A percentile compares a stretch with the other conserved stretches of the same genome.
phyloP scores from a whole-genome alignment of 2,329 filamentous ascomycete genomes.

The Cladophialophora carrionii region DNA sequence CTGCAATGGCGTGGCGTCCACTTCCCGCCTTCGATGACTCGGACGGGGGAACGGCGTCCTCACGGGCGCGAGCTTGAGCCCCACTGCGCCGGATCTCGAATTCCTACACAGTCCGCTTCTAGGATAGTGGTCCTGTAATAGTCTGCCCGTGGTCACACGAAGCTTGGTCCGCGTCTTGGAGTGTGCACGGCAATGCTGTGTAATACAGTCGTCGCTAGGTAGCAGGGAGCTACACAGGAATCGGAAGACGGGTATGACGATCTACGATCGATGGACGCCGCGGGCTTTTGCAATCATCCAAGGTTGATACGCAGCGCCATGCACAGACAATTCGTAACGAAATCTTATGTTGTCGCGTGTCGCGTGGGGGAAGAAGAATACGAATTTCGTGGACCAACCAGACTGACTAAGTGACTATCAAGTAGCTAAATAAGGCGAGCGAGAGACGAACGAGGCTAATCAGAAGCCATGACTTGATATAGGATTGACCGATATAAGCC shows the following conservation, averaged over 20 bases:
- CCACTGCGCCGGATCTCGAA: slow-evolving; percentile 6
- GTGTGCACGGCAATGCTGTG: background rate
- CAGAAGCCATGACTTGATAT: background rate
- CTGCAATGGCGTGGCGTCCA: background rate
- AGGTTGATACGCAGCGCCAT: background rate
- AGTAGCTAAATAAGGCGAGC: background rate
- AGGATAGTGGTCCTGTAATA: background rate
- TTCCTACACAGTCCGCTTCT: background rate
- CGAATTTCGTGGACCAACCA: background rate
- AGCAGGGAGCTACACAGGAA: background rate
- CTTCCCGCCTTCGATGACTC: background rate
- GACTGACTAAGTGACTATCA: background rate
- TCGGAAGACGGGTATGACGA: background rate
- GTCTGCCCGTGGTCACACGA: background rate
- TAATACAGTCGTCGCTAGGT: background rate
- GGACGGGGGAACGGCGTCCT: background rate
- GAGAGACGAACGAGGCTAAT: background rate
- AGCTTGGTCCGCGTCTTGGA: background rate
- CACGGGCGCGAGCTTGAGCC: background rate
- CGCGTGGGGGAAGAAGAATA: background rate
- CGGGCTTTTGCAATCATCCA: background rate
- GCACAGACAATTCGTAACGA: background rate
- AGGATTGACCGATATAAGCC: background rate
- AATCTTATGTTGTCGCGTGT: background rate
- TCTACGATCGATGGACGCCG: background rate